Base-by-base conservation (phyloP, 1,284 basidiomycete genomes). In the Ganoderma meredithae region DNA sequence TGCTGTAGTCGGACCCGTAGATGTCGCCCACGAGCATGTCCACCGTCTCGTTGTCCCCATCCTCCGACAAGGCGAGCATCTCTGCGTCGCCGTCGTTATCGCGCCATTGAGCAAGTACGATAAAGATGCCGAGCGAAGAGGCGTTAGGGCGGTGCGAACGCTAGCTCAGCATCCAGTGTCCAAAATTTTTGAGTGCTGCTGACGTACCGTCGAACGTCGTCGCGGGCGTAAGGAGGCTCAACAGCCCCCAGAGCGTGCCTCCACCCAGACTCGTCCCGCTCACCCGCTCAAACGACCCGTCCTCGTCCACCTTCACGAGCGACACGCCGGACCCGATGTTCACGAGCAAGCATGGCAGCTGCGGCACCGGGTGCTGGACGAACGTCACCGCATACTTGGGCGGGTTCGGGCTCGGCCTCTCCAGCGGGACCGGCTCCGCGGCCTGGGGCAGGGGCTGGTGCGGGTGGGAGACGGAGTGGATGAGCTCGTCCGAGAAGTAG, bases 1-100 rank as follows among this genome's bases (percentile, higher is more conserved):
- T 94, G 79, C 87, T 90, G 81, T 97, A 97, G 81, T 97, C 97
- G 73, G 94, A 91, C 31, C 97, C 97, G 78, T 99, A 99, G 74
- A 99, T 99, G 83, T 99, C 98, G 39, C 97, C 97, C 56, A 99
- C 97, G 63, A 99, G 91, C 97, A 99, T 99, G 81, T 99, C 98
- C 39, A 99, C 97, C 8, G 88, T 88, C 59, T 92, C 88, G 77
- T 99, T 99, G 83, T 99, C 95, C 52, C 98, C 98, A 76, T 88
- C 81, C 80, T 99, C 97, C 0, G 96, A 98, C 33, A 99, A 84
- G 17, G 91, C 88, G 70, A 99, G 85, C 97, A 99, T 99, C 81
- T 99, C 97, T 98, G 83, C 61, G 5, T 27, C 33, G 36, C 36
- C 36, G 31, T 53, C 41, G 31, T 65, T 6, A n/a, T 12, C 47